Evolutionary conservation across 305 asterid genomes (phyloP), one percentile per base, ranked within the genome.

Genomic region (Rubia occidens): DNA sequence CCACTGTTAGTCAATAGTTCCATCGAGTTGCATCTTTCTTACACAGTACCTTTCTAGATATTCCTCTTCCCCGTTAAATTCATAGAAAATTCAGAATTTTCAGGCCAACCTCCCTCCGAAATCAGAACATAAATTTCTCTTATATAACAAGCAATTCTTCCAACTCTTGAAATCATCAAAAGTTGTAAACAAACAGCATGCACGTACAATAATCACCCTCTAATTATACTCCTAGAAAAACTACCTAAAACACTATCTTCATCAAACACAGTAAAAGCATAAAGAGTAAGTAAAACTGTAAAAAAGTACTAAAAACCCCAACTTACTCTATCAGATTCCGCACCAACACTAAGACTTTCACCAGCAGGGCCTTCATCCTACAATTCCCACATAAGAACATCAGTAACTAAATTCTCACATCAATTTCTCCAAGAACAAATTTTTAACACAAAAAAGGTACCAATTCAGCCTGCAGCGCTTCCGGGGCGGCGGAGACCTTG

Each of bases 301-400:
- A 62, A 5, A 26, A 47, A 35, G 39, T 15, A 35, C 43, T n/a
- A 55, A 13, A 18, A 21, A 71, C 40, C 45, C 51, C 6, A 39
- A 39, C 67, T 74, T 55, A 91, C 97, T 89, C 78, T 80, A 67
- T 89, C 95, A 68, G 97, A 78, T 58, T 89, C 94, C 39, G 83
- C 87, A 71, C 80, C 84, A 11, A 79, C 73, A 65, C 84, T 86
- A 60, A 81, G 74, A 13, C 76, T 59, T 11, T 87, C 80, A 71
- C 84, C 78, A 65, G 82, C 82, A 60, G 87, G 74, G 75, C 78
- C 76, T 75, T 80, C 94, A 72, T 61, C 88, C 87, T 89, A 68
- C 71, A 24, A 68, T 67, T 26, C 29, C 77, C 75, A 72, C 69
- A 73, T 0, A 43, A 44, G 3, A 29, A 11, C 35, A 55, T n/a